Base-by-base conservation (phyloP, 306 rosid species). In the Sicyos edulis region DNA sequence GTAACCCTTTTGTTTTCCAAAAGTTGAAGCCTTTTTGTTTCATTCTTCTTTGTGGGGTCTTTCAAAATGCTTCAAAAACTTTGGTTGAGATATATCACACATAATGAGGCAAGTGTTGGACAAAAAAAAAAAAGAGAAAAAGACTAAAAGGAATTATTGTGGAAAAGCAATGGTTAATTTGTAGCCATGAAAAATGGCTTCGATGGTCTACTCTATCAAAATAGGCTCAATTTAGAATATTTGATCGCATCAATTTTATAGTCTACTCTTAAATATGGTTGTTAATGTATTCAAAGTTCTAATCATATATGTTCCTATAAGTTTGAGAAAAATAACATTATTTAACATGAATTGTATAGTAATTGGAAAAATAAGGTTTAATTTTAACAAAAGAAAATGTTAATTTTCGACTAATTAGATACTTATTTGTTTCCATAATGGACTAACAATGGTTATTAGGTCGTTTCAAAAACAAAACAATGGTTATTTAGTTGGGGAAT, bases 161-260 rank as follows among this genome's bases (percentile, higher is more conserved):
- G 71, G 17, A 45, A 66, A 66, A 45, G 54, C 37, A 12, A 66
- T 66, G 54, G n/a, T 42, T 37, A 32, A 32, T 32, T 44, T 20
- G 53, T 45, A 7, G 54, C 34, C 54, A 44, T 42, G 54, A 10
- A 66, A 44, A 44, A 66, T 44, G 71, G 54, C 7, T 44, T 6
- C 17, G 34, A 63, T 40, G 52, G 26, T 63, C 70, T 37, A 60
- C 42, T 56, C 42, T 59, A 24, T 24, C 19, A 58, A 24, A 59
- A 32, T 59, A 29, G 4, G 4, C 37, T 32, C 37, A 32, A 32
- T 32, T 32, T 32, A 32, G 37, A 32, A 32, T 32, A 32, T 32
- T 32, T 42, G 66, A 61, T 61, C 69, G 1, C 69, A 62, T 37
- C 69, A 62, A 62, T 62, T 37, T 61, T 19, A 62, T 62, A 32